These are phyloP conservation scores for Escovopsis sp. DNA, from an alignment of 2,329 filamentous ascomycete species.

Conservation along the genomic window DNA sequence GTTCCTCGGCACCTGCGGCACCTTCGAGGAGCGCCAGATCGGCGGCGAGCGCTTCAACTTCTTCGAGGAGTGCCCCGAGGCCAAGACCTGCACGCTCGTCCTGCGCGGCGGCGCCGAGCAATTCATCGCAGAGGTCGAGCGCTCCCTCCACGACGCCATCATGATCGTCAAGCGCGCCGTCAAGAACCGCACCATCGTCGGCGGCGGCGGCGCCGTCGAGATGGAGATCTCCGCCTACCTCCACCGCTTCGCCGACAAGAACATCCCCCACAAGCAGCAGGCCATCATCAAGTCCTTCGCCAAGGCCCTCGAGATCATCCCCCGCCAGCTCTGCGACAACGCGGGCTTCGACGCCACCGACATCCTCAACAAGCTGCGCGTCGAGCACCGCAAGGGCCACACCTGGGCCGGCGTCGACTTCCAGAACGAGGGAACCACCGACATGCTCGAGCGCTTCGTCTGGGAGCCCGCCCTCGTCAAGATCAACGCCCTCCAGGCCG, in stretches of 20 bases:
- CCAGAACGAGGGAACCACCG: slow-evolving; percentile 72
- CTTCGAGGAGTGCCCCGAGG: slow-evolving; percentile 88
- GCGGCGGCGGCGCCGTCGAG: slow-evolving; percentile 84
- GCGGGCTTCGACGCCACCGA: slow-evolving; percentile 97
- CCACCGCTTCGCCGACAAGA: slow-evolving; percentile 82
- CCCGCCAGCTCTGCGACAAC: slow-evolving; percentile 94
- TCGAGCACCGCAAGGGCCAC: slow-evolving; percentile 88
- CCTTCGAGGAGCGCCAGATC: slow-evolving; percentile 92
- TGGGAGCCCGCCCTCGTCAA: slow-evolving; percentile 97
- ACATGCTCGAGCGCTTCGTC: slow-evolving; percentile 92
- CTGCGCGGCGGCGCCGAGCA: slow-evolving; percentile 94
- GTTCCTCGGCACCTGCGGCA: slow-evolving; percentile 81
- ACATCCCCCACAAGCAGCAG: slow-evolving; percentile 90
- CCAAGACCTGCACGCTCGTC: slow-evolving; percentile 92
- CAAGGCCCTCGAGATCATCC: slow-evolving; percentile 92
- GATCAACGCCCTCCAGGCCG: slow-evolving; percentile 91
- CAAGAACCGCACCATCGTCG: slow-evolving; percentile 87
- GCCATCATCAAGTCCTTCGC: slow-evolving; percentile 95
- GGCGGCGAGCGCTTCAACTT: slow-evolving; percentile 97
- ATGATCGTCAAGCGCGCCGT: slow-evolving; percentile 99
- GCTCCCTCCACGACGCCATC: slow-evolving; percentile 94
- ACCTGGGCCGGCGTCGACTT: slow-evolving; percentile 97
- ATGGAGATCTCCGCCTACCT: slow-evolving; percentile 96
- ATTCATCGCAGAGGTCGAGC: slow-evolving; percentile 97
- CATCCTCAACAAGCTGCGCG: slow-evolving; percentile 88